phyloP scores from a whole-genome alignment of 495 filamentous ascomycete genomes.

The Glarea lozoyensis region DNA sequence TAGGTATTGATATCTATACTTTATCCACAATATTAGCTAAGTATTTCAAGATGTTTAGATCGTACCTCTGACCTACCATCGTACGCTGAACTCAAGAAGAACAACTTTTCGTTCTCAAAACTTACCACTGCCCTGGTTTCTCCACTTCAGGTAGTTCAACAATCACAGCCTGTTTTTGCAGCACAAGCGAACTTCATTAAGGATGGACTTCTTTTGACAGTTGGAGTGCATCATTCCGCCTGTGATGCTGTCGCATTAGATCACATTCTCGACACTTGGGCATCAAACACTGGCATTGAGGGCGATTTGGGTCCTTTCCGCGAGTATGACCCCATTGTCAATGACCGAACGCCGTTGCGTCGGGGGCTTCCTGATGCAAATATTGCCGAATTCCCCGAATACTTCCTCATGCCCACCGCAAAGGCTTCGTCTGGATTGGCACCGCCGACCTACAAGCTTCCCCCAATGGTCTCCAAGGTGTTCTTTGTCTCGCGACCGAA shows the following conservation, averaged over 20 bases:
- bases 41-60: conserved; percentile 6
- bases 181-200: conserved; percentile 46
- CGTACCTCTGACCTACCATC: conserved; percentile 5
- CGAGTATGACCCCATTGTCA: conserved; percentile 2
- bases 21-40: background rate
- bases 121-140: background rate
- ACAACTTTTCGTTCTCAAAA: conserved; percentile 8
- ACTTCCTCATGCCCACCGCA: conserved; percentile 1
- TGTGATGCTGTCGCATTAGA: conserved; percentile 30
- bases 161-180: conserved; percentile 32
- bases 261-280: conserved; percentile 17
- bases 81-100: conserved; percentile 3
- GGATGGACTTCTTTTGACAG: conserved; percentile 40
- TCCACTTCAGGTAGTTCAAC: conserved; percentile 2
- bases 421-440: background rate
- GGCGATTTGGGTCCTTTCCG: background rate
- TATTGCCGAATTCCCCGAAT: conserved; percentile 9
- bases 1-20: background rate
- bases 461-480: conserved; percentile 5
- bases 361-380: conserved; percentile 1
- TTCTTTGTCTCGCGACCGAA: conserved; percentile 6
- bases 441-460: background rate
- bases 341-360: conserved; percentile 5
- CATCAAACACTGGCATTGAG: conserved; percentile 3
- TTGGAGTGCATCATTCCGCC: conserved; percentile 38